Base-by-base conservation (phyloP, 2,329 filamentous ascomycete species). In the Harringtonia aguacate region DNA sequence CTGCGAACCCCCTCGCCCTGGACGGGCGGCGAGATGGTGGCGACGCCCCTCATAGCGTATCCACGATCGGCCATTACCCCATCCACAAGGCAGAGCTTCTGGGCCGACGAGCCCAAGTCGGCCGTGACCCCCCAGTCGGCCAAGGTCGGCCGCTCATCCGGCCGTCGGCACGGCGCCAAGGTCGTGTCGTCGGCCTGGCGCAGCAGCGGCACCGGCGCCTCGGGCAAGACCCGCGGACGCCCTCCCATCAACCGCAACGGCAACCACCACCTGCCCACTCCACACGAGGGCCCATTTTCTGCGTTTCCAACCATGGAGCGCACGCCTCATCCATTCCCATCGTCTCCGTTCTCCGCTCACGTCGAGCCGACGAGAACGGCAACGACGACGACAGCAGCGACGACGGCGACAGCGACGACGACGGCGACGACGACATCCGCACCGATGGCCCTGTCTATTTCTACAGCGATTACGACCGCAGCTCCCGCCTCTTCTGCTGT, bases 181-280 rank as follows among this genome's bases (percentile, higher is more conserved):
- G 87, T 86, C 8, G 86, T 95, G 0, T 95, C 88, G 1, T 95
- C 88, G 10, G 89, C 89, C 1, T 95, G 89, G 89, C 79, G 83
- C 44, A 78, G 78, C 50, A 77, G 73, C 46, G 75, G 75, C 15
- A 68, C 72, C 33, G 69, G 78, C 13, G 66, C 75, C 2, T 76
- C 72, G 5, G 81, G 82, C 2, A 94, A 89, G 59, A 71, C 84
- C 14, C 72, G 88, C 51, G 88, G 89, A 8, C 72, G 89, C 47
- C 89, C 89, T 35, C 86, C 86, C 0, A 84, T 80, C 45, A 85
- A 82, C 53, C 74, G 79, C 22, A 73, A 70, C n/a, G 43, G 48
- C 13, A 53, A 66, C 53, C 36, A 46, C 20, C 35, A 33, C 31
- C 14, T 27, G 13, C 27, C 17, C 10, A 17, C 30, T 10, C 10